phyloP scores from a whole-genome alignment of 2,329 filamentous ascomycete genomes.

The Nemania diffusa region DNA sequence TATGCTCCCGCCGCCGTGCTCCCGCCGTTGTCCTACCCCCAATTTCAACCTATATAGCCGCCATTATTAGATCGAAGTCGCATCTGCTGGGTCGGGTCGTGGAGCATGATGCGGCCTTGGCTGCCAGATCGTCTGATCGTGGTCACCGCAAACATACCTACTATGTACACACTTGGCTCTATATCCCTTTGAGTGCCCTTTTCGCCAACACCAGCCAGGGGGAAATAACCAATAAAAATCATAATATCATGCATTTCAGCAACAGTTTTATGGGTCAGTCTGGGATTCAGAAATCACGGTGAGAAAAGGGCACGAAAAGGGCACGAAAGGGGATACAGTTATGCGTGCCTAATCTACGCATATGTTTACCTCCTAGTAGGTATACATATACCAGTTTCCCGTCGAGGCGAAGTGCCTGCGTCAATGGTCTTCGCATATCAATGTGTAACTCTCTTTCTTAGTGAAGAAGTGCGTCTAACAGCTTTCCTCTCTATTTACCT shows the following conservation, averaged over 20 bases:
- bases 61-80: slow-evolving; percentile 7
- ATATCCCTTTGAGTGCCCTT: too few species aligned
- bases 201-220: too few species aligned
- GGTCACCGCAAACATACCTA: neutral
- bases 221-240: too few species aligned
- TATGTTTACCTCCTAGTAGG: neutral
- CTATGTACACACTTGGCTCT: too few species aligned
- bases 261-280: too few species aligned
- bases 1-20: slow-evolving; percentile 21
- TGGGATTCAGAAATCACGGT: too few species aligned
- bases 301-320: too few species aligned
- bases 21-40: slow-evolving; percentile 23
- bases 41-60: neutral
- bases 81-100: neutral
- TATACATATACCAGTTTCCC: slow-evolving; percentile 17
- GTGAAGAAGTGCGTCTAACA: neutral
- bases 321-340: neutral
- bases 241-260: too few species aligned
- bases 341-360: too few species aligned
- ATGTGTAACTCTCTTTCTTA: slow-evolving; percentile 1
- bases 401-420: slow-evolving; percentile 32
- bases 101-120: neutral
- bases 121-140: slow-evolving; percentile 6
- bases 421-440: neutral
- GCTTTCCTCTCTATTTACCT: neutral